Evolutionary conservation across 345 rosid species (phyloP), one percentile per base, ranked within the genome.

Genomic region (Euphorbia tirucalli): DNA sequence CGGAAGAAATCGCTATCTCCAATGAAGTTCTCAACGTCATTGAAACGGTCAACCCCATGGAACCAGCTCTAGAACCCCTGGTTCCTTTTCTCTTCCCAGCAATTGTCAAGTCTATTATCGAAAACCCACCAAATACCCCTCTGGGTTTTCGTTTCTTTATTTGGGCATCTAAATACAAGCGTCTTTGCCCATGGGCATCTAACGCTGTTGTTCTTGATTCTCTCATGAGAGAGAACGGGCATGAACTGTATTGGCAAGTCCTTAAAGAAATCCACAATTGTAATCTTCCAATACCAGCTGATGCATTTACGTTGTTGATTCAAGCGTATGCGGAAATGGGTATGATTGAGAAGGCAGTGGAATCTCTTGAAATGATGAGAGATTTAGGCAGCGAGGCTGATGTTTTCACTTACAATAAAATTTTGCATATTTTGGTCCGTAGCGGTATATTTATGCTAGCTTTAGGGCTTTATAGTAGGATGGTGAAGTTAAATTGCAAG

Each of bases 121-220:
- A 72, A 73, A 58, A 81, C 14, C 86, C 84, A 21, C 78, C 77
- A 55, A 81, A 76, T 56, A 81, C 71, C 3, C 82, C 37, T 65
- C 48, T 83, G 68, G 89, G 90, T 54, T 87, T 89, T 70, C 95
- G 96, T 64, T 90, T 92, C 85, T 89, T 92, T 37, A 83, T 86
- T 74, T 94, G 98, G 97, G 88, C 92, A 11, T 78, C 83, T 48
- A 83, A 83, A 37, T 81, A 79, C 75, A 77, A 72, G 75, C 89
- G 86, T 49, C 80, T 92, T 5, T 81, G 83, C 27, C 69, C 84
- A 56, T 67, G 44, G 72, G 74, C 44, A 14, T 84, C 79, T 63
- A 80, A 73, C 10, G 28, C 76, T 15, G 59, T 76, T 55, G 77
- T 85, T 66, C 61, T 85, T 15, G 74, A 83, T 63, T 71, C 82